Evolutionary conservation across 1,284 basidiomycete genomes (phyloP).

Genomic region (Pascua sp.): DNA sequence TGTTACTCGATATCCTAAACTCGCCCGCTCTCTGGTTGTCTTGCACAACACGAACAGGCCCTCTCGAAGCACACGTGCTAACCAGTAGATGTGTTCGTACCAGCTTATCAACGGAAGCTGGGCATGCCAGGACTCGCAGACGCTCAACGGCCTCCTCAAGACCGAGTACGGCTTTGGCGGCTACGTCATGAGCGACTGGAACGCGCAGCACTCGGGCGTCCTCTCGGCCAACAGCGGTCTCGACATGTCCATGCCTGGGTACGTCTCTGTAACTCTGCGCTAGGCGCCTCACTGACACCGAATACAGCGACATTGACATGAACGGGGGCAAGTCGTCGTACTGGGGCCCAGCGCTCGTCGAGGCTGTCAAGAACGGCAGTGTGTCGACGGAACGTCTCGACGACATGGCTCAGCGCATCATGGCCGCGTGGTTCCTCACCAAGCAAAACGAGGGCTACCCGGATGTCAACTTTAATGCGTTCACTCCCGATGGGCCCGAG

Average conservation of each 20-base stretch:
- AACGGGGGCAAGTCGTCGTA: constrained; percentile 13
- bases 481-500: constrained; percentile 16
- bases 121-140: constrained; percentile 61
- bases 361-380: constrained; percentile 27
- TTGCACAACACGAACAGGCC: too few relatives aligned
- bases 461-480: constrained; percentile 16
- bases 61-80: too few relatives aligned
- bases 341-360: constrained; percentile 18
- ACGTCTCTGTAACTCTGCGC: neutral
- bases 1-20: constrained; percentile 50
- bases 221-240: constrained; percentile 19
- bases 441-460: constrained; percentile 32
- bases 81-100: constrained; percentile 62
- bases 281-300: neutral
- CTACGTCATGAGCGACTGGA: constrained; percentile 25
- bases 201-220: constrained; percentile 16
- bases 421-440: constrained; percentile 32
- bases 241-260: constrained; percentile 53
- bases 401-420: constrained; percentile 33
- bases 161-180: constrained; percentile 63
- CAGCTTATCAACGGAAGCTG: constrained; percentile 62
- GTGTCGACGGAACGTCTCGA: constrained; percentile 26
- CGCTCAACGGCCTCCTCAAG: constrained; percentile 68
- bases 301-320: constrained; percentile 15
- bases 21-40: too few relatives aligned